Base-by-base conservation (phyloP, 2,329 filamentous ascomycete species). In the Emydomyces testavorans region DNA sequence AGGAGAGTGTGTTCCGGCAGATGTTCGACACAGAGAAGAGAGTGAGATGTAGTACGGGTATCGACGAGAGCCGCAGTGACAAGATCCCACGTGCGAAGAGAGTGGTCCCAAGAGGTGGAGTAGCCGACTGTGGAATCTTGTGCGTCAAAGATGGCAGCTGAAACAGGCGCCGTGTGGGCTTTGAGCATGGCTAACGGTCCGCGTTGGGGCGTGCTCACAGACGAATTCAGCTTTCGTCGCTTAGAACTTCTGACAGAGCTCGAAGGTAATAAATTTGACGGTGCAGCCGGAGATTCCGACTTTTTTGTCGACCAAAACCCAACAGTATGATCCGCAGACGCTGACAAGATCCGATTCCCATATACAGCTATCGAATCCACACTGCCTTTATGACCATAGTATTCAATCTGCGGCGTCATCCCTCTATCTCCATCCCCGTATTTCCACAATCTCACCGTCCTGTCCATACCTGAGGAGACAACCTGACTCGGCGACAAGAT, bases 221-320 rank as follows among this genome's bases (percentile, higher is more conserved):
- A 74, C 1, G 72, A 67, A 51, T 76, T 78, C 32, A 80, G 65
- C 67, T 89, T 94, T 53, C 86, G 80, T 51, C 85, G 80, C 71
- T 96, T 95, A 53, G 80, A 73, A 34, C 71, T 71, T 42, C 72
- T 75, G 32, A 73, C 72, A 55, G 79, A 76, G 24, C 77, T 77
- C 35, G 78, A 77, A 7, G 85, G 82, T 3, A 93, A 72, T 32
- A 86, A 74, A 35, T 73, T 71, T 29, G 80, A 71, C 10, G 87
- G 82, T 6, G 85, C 85, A 8, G 80, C 74, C 1, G 89, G 86
- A 13, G 82, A 82, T 28, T 83, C 79, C 26, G 80, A 75, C 64
- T 89, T 87, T 55, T 80, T 82, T 0, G 83, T 82, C 10, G 84
- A 85, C 88, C 93, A 98, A 50, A 96, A 71, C n/a, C 87, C 89